Evolutionary conservation across 2,329 filamentous ascomycete genomes (phyloP).

Genomic region (Fusarium algeriense): DNA sequence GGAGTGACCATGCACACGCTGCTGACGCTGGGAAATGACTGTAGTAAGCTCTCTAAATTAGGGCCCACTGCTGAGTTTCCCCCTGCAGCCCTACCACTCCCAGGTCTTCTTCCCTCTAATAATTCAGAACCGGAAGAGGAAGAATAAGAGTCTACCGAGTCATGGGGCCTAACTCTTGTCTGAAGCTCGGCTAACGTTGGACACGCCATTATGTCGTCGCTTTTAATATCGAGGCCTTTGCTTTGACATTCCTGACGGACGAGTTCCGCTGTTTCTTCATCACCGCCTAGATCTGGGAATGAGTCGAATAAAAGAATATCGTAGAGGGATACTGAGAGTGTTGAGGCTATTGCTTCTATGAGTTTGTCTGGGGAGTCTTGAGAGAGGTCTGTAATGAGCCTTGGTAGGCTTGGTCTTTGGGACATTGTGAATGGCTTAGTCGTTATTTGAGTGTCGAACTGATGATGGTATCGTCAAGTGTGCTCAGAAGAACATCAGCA

Average conservation of each 20-base stretch:
- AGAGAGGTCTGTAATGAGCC: constrained; percentile 42
- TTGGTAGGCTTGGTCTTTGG: constrained; percentile 33
- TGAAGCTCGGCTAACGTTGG: constrained; percentile 60
- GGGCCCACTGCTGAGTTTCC: constrained; percentile 18
- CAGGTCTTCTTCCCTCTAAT: not conserved
- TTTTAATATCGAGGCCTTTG: constrained; percentile 50
- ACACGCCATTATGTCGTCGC: constrained; percentile 58
- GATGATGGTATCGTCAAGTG: not conserved
- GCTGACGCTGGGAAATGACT: constrained; percentile 55
- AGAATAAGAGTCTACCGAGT: constrained; percentile 24
- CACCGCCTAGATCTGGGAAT: constrained; percentile 59
- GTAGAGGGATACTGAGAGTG: constrained; percentile 51
- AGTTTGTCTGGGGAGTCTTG: constrained; percentile 48
- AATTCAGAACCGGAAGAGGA: constrained; percentile 3
- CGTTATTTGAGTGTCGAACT: not conserved
- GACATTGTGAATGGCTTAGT: constrained; percentile 3
- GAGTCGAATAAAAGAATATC: constrained; percentile 56
- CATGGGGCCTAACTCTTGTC: constrained; percentile 50
- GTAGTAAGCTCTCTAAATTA: constrained; percentile 55
- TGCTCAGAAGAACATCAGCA: not conserved
- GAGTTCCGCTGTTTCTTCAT: constrained; percentile 50
- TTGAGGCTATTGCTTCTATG: constrained; percentile 52
- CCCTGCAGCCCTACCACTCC: constrained; percentile 24
- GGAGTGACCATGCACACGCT: constrained; percentile 60
- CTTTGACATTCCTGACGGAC: constrained; percentile 34